These are phyloP conservation scores for Funneliformis geosporum DNA, from an alignment of 192 early-diverging fungal genomes.

Conservation along the genomic window DNA sequence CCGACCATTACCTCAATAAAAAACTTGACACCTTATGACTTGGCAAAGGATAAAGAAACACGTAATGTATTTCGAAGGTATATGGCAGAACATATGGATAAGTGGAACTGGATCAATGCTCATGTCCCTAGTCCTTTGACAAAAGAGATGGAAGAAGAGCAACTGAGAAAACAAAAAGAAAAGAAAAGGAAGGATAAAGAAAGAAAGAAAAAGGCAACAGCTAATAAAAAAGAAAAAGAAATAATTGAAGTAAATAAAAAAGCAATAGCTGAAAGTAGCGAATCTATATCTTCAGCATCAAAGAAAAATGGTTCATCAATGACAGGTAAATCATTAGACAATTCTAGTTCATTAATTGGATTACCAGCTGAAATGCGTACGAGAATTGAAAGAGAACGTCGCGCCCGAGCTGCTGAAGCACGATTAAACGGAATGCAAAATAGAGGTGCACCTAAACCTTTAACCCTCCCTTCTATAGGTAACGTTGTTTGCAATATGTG, in stretches of 20 bases:
- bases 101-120: conserved; percentile 67
- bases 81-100: conserved; percentile 58
- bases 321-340: conserved; percentile 30
- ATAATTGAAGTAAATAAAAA: conserved; percentile 33
- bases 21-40: conserved; percentile 64
- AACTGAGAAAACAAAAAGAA: conserved; percentile 60
- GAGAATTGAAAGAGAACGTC: conserved; percentile 76
- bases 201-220: conserved; percentile 55
- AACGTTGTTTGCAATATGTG: conserved; percentile 59
- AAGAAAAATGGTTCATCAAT: conserved; percentile 8
- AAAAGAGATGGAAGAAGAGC: conserved; percentile 67
- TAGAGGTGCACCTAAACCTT: conserved; percentile 21
- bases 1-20: conserved; percentile 54
- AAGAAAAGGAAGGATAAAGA: conserved; percentile 62
- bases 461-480: conserved; percentile 39
- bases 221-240: conserved; percentile 40
- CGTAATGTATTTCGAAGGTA: conserved; percentile 75
- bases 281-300: conserved; percentile 11
- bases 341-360: conserved; percentile 36
- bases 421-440: conserved; percentile 45
- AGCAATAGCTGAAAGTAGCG: conserved; percentile 34
- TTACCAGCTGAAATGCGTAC: conserved; percentile 68
- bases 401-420: conserved; percentile 76
- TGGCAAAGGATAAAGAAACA: conserved; percentile 67
- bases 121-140: conserved; percentile 76